phyloP scores from a whole-genome alignment of 2,329 filamentous ascomycete genomes.

The Gyromitra esculenta region DNA sequence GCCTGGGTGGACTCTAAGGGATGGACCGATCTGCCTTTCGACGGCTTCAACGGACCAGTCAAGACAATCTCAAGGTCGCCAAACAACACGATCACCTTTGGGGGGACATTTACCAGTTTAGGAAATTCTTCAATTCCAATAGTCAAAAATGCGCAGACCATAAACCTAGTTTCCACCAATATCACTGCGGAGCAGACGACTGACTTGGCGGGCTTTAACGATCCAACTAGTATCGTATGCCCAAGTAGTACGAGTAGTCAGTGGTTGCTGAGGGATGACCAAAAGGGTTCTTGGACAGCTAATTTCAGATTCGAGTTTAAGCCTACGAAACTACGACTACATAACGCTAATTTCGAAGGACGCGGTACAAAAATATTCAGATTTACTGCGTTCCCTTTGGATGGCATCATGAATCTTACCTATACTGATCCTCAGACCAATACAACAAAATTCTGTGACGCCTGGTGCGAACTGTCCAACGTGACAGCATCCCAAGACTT shows the following conservation, averaged over 20 bases:
- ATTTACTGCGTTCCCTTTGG: slow-evolving; percentile 83
- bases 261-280: slow-evolving; percentile 78
- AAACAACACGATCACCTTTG: slow-evolving; percentile 89
- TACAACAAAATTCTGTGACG: slow-evolving; percentile 76
- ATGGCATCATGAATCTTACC: slow-evolving; percentile 95
- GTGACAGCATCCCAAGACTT: slow-evolving; percentile 78
- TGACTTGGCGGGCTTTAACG: slow-evolving; percentile 71
- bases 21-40: slow-evolving; percentile 86
- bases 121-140: slow-evolving; percentile 79
- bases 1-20: slow-evolving; percentile 75
- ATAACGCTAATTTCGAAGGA: slow-evolving; percentile 85
- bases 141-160: slow-evolving; percentile 69
- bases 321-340: slow-evolving; percentile 85
- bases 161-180: slow-evolving; percentile 83
- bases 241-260: slow-evolving; percentile 74
- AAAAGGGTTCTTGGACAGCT: slow-evolving; percentile 83
- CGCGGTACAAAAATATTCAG: slow-evolving; percentile 89
- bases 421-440: slow-evolving; percentile 81
- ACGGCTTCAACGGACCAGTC: slow-evolving; percentile 93
- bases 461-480: slow-evolving; percentile 82
- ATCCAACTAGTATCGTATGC: slow-evolving; percentile 85
- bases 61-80: slow-evolving; percentile 81
- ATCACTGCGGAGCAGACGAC: slow-evolving; percentile 74
- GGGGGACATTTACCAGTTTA: slow-evolving; percentile 85
- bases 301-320: slow-evolving; percentile 83